Percentiles rank a stretch among this genome's conserved stretches.
phyloP scores from a whole-genome alignment of 1,139 yeast species.

The Blastobotrys aristatus region DNA sequence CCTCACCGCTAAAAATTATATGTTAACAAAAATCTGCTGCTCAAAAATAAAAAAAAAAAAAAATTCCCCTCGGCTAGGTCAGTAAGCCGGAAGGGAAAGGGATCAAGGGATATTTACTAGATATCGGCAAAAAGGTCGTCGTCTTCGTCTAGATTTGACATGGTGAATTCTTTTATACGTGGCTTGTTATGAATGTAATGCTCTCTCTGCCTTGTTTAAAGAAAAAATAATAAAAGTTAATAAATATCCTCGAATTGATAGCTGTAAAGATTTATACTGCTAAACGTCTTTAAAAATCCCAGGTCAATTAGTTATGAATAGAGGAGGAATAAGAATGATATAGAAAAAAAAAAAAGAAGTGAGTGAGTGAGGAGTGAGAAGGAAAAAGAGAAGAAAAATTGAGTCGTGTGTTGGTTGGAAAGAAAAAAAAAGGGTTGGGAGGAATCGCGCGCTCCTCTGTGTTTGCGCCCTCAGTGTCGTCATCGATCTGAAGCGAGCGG shows the following conservation, averaged over 20 bases:
- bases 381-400: neutral
- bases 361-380: neutral
- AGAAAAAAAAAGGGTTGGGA: no score
- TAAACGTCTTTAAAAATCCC: no score
- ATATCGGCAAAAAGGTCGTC: slow-evolving; percentile 78
- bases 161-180: slow-evolving; percentile 21
- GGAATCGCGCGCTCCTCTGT: no score
- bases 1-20: slow-evolving; percentile 8
- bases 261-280: neutral
- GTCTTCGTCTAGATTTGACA: slow-evolving; percentile 74
- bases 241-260: neutral
- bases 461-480: no score
- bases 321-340: neutral
- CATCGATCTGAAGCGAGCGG: no score
- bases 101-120: slow-evolving; percentile 38
- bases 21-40: neutral
- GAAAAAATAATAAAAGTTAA: neutral
- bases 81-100: neutral
- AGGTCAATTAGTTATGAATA: no score
- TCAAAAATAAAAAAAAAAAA: neutral
- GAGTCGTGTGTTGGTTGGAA: neutral
- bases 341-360: neutral
- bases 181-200: neutral
- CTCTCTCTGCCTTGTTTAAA: slow-evolving; percentile 2
- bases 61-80: no score